Evolutionary conservation across 371 early-diverging fungal genomes (phyloP), one percentile per base, ranked within the genome.

Genomic region (Blakeslea trispora): DNA sequence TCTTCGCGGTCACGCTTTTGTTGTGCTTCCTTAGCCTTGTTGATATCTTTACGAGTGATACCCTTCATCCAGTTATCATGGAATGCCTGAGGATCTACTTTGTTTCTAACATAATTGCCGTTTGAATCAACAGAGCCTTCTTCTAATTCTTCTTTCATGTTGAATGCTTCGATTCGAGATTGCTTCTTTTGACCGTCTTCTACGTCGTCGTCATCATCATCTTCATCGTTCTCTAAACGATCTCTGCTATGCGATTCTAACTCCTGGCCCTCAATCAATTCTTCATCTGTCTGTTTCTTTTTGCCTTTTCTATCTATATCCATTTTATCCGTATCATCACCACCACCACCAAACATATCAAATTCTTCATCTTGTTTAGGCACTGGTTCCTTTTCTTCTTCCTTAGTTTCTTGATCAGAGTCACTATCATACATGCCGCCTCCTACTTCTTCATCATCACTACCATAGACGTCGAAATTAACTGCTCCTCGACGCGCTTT

Each of bases 21-120:
- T 18, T 86, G 85, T 1, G 94, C 95, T 18, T 71, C 77, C 42
- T 78, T 80, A 4, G 94, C 95, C 23, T 72, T 67, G 43, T 79
- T 70, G 47, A 96, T 95, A n/a, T 95, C 89, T 22, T 74, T 76
- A 22, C 81, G 77, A 0, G 91, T 82, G 11, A 95, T 72, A 8
- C 88, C 93, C 18, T 89, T 82, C 64, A 96, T 81, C 96, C 96
- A 96, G 52, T 74, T 78, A 65, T 96, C 96, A 53, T 96, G 94
- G 63, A 90, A 83, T 5, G 81, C 85, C 32, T 91, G 84, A 10
- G 91, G 91, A 60, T 96, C 96, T 23, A 80, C 77, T 53, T 89
- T 86, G 63, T 85, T 83, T 35, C 84, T 82, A 37, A 94, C 74
- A 69, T 89, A 96, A 51, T 93, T 93, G 11, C 94, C 95, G 11